Percentiles rank a stretch among this genome's conserved stretches.
These are phyloP conservation scores for Canariomyces notabilis DNA, from an alignment of 2,329 filamentous ascomycete genomes.

Conservation along the genomic window DNA sequence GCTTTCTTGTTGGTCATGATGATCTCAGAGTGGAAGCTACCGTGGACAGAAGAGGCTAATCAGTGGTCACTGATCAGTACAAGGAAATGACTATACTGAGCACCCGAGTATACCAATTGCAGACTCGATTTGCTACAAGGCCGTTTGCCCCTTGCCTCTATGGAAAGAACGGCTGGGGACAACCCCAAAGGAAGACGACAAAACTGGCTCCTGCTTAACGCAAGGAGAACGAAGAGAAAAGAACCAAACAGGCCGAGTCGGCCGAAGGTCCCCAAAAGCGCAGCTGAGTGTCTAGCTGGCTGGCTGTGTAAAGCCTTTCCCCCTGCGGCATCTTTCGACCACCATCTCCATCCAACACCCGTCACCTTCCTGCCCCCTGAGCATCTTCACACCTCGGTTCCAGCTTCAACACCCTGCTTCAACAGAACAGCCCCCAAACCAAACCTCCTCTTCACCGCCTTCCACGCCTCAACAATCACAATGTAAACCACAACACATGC, in stretches of 20 bases:
- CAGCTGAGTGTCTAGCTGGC: no score
- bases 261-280: background rate
- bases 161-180: no score
- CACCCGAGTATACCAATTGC: no score
- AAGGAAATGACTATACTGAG: no score
- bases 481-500: slow-evolving; percentile 57
- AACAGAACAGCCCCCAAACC: slow-evolving; percentile 7
- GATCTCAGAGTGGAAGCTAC: no score
- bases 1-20: no score
- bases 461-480: slow-evolving; percentile 62
- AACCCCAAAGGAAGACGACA: no score
- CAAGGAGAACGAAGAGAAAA: background rate
- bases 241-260: background rate
- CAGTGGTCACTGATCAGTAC: no score
- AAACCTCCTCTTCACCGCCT: slow-evolving; percentile 51
- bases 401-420: background rate
- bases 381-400: background rate
- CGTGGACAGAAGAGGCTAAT: no score
- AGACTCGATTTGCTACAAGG: no score
- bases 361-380: background rate
- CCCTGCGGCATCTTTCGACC: background rate
- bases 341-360: background rate
- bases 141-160: no score
- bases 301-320: no score
- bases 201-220: background rate